Evolutionary conservation across 2,329 filamentous ascomycete species (phyloP).

Genomic region (Didymella pinodella): DNA sequence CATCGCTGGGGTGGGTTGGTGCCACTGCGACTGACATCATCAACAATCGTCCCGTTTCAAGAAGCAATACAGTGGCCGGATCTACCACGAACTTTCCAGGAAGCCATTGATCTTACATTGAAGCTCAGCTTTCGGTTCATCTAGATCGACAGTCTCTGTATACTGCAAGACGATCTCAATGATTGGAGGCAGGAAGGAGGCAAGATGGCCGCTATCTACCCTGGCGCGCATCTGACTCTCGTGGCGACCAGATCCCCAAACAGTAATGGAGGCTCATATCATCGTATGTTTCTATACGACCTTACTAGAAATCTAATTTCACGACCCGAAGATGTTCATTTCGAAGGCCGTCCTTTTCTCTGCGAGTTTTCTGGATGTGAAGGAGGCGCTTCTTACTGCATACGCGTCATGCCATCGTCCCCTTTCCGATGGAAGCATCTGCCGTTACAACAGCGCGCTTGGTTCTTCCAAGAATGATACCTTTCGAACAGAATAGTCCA

Average conservation of each 20-base stretch:
- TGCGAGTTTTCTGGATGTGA: no score
- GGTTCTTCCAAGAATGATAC: no score
- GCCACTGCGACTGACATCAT: neutral
- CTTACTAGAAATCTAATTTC: no score
- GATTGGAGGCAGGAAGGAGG: slow-evolving; percentile 4
- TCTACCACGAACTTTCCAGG: neutral
- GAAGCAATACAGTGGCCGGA: neutral
- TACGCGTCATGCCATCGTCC: no score
- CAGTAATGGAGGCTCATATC: no score
- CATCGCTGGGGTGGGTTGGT: slow-evolving; percentile 10
- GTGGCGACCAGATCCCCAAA: neutral
- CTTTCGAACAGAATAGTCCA: no score
- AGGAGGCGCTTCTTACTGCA: no score
- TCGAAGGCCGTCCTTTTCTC: no score
- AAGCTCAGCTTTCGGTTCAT: neutral
- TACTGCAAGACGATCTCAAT: slow-evolving; percentile 3
- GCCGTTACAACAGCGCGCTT: no score
- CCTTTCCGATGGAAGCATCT: no score
- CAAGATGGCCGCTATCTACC: slow-evolving; percentile 8
- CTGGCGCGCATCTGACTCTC: neutral
- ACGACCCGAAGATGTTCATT: no score
- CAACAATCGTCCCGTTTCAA: neutral
- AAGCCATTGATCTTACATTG: neutral
- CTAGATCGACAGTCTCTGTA: slow-evolving; percentile 18
- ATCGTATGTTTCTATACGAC: no score